These are phyloP conservation scores for Kandelia obovata DNA, from an alignment of 345 rosid genomes.

Conservation along the genomic window DNA sequence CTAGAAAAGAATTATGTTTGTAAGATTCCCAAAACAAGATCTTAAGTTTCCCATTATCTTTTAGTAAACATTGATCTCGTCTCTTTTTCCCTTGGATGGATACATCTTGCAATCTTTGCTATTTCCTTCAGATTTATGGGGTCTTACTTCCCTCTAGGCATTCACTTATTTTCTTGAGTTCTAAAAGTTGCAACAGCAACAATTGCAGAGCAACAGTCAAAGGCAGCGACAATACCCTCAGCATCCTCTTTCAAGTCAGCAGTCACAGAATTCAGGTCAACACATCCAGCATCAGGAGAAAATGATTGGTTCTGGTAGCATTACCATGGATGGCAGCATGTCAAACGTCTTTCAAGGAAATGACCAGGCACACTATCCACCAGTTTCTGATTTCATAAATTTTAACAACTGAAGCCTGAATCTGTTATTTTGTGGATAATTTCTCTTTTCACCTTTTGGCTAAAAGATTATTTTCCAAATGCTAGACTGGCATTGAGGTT, in stretches of 20 bases:
- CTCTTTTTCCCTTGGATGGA: not conserved
- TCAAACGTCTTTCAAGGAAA: slow-evolving; percentile 43
- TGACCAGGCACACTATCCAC: slow-evolving; percentile 37
- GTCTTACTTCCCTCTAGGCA: slow-evolving; percentile 11
- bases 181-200: slow-evolving; percentile 45
- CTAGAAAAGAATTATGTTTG: too few relatives aligned
- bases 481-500: too few relatives aligned
- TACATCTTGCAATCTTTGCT: not conserved
- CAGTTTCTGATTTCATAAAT: slow-evolving; percentile 4
- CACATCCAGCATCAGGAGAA: slow-evolving; percentile 45
- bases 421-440: too few relatives aligned
- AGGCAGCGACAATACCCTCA: slow-evolving; percentile 40
- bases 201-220: slow-evolving; percentile 33
- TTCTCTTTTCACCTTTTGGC: too few relatives aligned
- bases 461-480: too few relatives aligned
- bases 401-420: not conserved
- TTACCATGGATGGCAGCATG: slow-evolving; percentile 42
- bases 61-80: too few relatives aligned
- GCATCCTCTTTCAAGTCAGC: slow-evolving; percentile 43
- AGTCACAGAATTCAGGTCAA: slow-evolving; percentile 41
- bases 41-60: too few relatives aligned
- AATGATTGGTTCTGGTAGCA: slow-evolving; percentile 33
- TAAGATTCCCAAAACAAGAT: too few relatives aligned
- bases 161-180: slow-evolving; percentile 15
- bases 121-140: slow-evolving; percentile 1